Evolutionary conservation across 805 yeast species (phyloP).

Genomic region (Zygoascus ofunaensis): DNA sequence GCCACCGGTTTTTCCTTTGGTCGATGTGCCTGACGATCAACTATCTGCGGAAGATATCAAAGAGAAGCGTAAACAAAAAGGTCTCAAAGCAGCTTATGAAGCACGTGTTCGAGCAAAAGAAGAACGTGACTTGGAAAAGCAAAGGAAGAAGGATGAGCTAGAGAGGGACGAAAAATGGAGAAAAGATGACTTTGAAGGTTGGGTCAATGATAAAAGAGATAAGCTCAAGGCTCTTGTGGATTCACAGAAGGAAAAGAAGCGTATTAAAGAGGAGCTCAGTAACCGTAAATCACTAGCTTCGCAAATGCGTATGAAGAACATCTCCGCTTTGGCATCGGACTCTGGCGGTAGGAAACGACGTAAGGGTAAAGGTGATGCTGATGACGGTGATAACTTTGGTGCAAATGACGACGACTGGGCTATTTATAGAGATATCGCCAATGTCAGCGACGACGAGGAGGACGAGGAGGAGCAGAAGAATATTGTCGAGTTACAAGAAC

Average conservation of each 20-base stretch:
- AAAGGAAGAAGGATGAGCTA: slow-evolving; percentile 50
- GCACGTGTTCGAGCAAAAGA: slow-evolving; percentile 77
- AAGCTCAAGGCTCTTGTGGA: slow-evolving; percentile 53
- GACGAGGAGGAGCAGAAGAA: slow-evolving; percentile 54
- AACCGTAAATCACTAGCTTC: slow-evolving; percentile 89
- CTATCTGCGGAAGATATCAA: slow-evolving; percentile 69
- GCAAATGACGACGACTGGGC: slow-evolving; percentile 96
- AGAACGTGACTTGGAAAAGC: slow-evolving; percentile 61
- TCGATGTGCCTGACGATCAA: slow-evolving; percentile 78
- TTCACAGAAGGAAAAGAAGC: slow-evolving; percentile 54
- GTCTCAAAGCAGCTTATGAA: slow-evolving; percentile 78
- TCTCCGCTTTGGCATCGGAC: slow-evolving; percentile 78
- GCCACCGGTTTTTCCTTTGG: slow-evolving; percentile 57
- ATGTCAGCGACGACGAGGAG: slow-evolving; percentile 66
- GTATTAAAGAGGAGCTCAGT: slow-evolving; percentile 65
- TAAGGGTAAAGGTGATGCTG: slow-evolving; percentile 48
- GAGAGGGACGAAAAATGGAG: slow-evolving; percentile 72
- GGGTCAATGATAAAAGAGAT: slow-evolving; percentile 67
- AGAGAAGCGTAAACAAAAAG: slow-evolving; percentile 76
- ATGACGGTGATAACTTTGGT: slow-evolving; percentile 89
- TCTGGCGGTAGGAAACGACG: slow-evolving; percentile 22
- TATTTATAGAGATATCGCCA: slow-evolving; percentile 73
- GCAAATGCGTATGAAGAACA: slow-evolving; percentile 83
- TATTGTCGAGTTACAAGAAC: slow-evolving; percentile 50
- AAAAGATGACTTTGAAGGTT: slow-evolving; percentile 56